Evolutionary conservation across 345 rosid species (phyloP).

Genomic region (Arabidopsis arenosa): DNA sequence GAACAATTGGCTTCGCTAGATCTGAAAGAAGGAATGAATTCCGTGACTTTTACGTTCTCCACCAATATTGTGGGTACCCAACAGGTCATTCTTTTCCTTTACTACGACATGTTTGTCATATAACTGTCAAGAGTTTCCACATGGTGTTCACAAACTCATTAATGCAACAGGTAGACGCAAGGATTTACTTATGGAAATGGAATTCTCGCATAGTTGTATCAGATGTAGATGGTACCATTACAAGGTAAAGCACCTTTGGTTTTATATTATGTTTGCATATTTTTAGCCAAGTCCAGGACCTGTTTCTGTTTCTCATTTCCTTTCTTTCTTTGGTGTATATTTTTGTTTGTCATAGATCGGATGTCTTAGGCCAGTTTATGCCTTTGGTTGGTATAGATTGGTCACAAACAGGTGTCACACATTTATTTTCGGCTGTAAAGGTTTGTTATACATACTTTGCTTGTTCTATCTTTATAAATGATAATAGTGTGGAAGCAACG

Average conservation of each 20-base stretch:
- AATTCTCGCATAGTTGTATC: slow-evolving; percentile 86
- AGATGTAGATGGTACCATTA: slow-evolving; percentile 99
- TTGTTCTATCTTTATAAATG: slow-evolving; percentile 1
- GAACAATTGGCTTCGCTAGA: slow-evolving; percentile 82
- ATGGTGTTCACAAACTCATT: slow-evolving; percentile 25
- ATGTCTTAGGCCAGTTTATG: slow-evolving; percentile 98
- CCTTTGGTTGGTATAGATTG: slow-evolving; percentile 95
- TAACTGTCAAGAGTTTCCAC: slow-evolving; percentile 5
- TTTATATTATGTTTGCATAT: background rate
- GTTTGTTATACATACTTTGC: slow-evolving; percentile 51
- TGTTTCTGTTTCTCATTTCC: slow-evolving; percentile 27
- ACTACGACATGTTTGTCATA: slow-evolving; percentile 22
- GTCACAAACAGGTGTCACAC: slow-evolving; percentile 95
- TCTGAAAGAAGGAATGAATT: slow-evolving; percentile 80
- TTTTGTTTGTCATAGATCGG: slow-evolving; percentile 66
- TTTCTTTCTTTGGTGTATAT: background rate
- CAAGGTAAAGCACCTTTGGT: slow-evolving; percentile 59
- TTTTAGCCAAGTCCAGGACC: slow-evolving; percentile 8
- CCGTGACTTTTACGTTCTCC: slow-evolving; percentile 80
- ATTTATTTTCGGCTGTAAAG: slow-evolving; percentile 90
- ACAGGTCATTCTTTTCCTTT: slow-evolving; percentile 58
- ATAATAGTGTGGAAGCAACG: background rate
- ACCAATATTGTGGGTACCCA: slow-evolving; percentile 92
- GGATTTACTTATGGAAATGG: slow-evolving; percentile 97
- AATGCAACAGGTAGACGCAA: slow-evolving; percentile 79